Base-by-base conservation (phyloP, 192 early-diverging fungal genomes). In the Gonapodya prolifera region DNA sequence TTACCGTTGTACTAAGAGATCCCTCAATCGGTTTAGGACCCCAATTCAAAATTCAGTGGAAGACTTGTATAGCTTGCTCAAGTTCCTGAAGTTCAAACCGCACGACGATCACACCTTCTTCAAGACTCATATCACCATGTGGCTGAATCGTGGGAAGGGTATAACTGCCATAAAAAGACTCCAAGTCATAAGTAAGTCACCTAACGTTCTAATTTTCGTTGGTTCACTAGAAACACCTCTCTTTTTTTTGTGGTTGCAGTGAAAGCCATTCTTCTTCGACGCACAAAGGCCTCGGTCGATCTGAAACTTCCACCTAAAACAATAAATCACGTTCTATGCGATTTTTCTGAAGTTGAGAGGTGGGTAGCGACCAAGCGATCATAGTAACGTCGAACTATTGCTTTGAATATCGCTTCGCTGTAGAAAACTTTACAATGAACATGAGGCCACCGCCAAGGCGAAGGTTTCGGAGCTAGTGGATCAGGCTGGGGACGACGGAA, bases 21-120 rank as follows among this genome's bases (percentile, higher is more conserved):
- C 45, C 8, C 45, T 69, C 8, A 32, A 13, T 30, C 32, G 2
- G 8, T 32, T 13, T 18, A 18, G 18, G 71, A 73, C 71, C 16
- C 71, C 18, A 32, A 30, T 73, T 32, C 45, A 61, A 23, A 61
- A 61, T 32, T 18, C 71, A 73, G 71, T 85, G 35, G 84, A 78
- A 0, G 84, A 85, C 31, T 74, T 85, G n/a, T 85, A 81, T 69
- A 80, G 78, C 29, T 35, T 83, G 61, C 69, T 85, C 23, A n/a
- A 78, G 34, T 85, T 85, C 70, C 74, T 85, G 45, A 8, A 61
- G 45, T 61, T 61, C 23, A 61, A 61, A 61, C 45, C 45, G 23
- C 23, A 61, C 45, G 45, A 61, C 45, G 45, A 61, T 8, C 45
- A 61, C 45, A 23, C 45, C 23, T 61, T 16, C 23, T 61, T 61